phyloP scores from a whole-genome alignment of 768 basidiomycete species.

The Hebeloma cylindrosporum region DNA sequence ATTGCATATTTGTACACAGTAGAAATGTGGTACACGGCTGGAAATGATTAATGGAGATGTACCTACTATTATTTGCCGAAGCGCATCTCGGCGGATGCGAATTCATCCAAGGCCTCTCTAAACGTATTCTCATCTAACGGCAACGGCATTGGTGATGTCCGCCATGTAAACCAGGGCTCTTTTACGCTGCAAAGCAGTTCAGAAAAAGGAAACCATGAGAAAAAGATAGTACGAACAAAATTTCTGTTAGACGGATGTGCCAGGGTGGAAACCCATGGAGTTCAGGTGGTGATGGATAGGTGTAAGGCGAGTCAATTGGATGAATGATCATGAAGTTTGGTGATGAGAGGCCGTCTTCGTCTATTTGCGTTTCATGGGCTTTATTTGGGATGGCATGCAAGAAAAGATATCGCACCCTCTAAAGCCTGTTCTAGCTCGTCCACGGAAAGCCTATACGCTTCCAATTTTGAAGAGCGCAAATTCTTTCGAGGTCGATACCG shows the following conservation, averaged over 20 bases:
- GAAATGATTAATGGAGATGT: conserved; percentile 8
- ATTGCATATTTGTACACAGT: not conserved
- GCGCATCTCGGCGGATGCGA: conserved; percentile 71
- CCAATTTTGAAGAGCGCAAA: conserved; percentile 16
- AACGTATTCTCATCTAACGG: conserved; percentile 57
- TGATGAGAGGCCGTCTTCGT: conserved; percentile 53
- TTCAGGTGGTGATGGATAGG: conserved; percentile 51
- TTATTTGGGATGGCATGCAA: conserved; percentile 1
- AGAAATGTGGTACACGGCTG: not conserved
- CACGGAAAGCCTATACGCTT: conserved; percentile 39
- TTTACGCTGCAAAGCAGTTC: conserved; percentile 29
- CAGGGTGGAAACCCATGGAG: conserved; percentile 81
- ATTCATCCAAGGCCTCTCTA: conserved; percentile 71
- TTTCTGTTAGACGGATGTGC: conserved; percentile 81
- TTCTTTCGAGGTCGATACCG: conserved; percentile 22
- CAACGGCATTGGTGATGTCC: conserved; percentile 16
- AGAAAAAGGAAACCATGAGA: conserved; percentile 3
- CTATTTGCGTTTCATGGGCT: conserved; percentile 29
- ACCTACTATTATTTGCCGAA: conserved; percentile 63
- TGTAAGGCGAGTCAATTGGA: conserved; percentile 41
- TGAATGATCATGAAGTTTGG: conserved; percentile 83
- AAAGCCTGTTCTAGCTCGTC: conserved; percentile 48
- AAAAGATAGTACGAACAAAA: conserved; percentile 46
- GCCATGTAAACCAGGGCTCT: conserved; percentile 17
- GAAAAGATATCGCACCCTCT: conserved; percentile 49